These are phyloP conservation scores for Sambucus nigra DNA, from an alignment of 129 eudicot genomes.

Conservation along the genomic window DNA sequence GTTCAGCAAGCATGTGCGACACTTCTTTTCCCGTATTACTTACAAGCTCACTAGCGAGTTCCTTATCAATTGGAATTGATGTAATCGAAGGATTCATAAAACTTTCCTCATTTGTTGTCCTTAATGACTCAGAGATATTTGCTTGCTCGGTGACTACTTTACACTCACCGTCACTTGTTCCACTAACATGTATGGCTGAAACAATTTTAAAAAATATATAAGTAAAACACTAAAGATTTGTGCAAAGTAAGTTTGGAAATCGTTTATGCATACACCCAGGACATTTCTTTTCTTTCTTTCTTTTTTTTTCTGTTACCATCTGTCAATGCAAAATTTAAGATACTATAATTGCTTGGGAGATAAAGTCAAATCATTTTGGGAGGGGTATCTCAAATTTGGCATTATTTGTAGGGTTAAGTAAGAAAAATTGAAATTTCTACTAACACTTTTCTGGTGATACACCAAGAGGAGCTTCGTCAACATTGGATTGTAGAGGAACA, in stretches of 20 bases:
- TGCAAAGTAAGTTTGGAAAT: neutral
- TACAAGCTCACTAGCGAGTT: neutral
- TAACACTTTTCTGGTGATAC: slow-evolving; percentile 20
- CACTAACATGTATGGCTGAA: slow-evolving; percentile 11
- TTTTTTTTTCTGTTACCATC: no score
- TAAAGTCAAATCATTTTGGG: no score
- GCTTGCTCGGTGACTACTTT: neutral
- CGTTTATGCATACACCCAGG: neutral
- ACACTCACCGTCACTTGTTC: neutral
- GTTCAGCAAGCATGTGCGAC: slow-evolving; percentile 8
- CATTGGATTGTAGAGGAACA: slow-evolving; percentile 18
- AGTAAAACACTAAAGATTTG: neutral
- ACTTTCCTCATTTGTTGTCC: slow-evolving; percentile 8
- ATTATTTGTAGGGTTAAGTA: no score
- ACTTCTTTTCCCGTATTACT: slow-evolving; percentile 7
- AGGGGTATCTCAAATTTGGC: no score
- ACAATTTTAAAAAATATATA: slow-evolving; percentile 6
- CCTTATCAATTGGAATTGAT: slow-evolving; percentile 3
- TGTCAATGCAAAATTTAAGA: no score
- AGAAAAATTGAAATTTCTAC: slow-evolving; percentile 10
- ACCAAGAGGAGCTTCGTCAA: slow-evolving; percentile 6
- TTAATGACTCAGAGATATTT: neutral
- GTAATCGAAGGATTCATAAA: slow-evolving; percentile 3
- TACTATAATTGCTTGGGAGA: no score
- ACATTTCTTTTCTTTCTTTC: no score